Percentiles rank a stretch among this genome's conserved stretches.
Evolutionary conservation across 108 stramenopile species (phyloP).

Genomic region (Pseudonitzschia pungens): DNA sequence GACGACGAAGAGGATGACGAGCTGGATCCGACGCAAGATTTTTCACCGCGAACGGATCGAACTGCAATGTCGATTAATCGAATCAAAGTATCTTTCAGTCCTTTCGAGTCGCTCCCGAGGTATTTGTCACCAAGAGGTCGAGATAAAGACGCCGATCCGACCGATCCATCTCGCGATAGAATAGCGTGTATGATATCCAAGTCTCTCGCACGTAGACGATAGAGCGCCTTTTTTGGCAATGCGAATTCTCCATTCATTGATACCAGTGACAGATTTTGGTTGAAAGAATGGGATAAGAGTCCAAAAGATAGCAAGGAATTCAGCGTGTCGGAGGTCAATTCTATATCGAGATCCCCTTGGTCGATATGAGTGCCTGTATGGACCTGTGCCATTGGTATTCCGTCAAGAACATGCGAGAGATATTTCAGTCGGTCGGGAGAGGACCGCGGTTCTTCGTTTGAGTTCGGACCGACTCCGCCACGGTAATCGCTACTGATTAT

Average conservation of each 20-base stretch:
- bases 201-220: slow-evolving; percentile 9
- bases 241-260: not conserved
- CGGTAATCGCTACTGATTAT: not conserved
- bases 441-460: not conserved
- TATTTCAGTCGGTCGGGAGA: slow-evolving; percentile 16
- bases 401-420: slow-evolving; percentile 7
- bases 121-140: slow-evolving; percentile 8
- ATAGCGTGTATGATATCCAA: slow-evolving; percentile 8
- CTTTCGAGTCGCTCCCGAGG: slow-evolving; percentile 8
- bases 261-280: not conserved
- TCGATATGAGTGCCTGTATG: slow-evolving; percentile 6
- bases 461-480: not conserved
- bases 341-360: slow-evolving; percentile 1
- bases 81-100: slow-evolving; percentile 15
- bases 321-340: slow-evolving; percentile 4
- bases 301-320: slow-evolving; percentile 6
- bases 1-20: not conserved
- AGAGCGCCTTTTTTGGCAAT: not conserved
- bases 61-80: slow-evolving; percentile 13
- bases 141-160: not conserved
- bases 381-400: slow-evolving; percentile 10
- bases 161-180: slow-evolving; percentile 5
- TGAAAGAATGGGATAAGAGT: not conserved
- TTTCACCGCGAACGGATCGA: not conserved
- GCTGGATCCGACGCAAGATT: not conserved